Base-by-base conservation (phyloP, 371 early-diverging fungal species). In the Mucor lusitanicus region DNA sequence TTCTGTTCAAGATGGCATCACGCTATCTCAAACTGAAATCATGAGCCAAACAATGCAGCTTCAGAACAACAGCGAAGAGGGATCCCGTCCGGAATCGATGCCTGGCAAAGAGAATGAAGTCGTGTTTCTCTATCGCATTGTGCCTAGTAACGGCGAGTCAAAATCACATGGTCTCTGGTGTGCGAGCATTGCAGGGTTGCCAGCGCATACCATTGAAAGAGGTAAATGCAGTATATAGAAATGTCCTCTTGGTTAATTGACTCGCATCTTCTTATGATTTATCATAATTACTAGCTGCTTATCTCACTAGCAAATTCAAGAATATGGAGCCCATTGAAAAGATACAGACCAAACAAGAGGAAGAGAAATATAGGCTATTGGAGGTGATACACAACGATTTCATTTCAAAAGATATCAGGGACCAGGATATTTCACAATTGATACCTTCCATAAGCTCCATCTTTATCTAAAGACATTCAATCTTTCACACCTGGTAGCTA, bases 121-220 rank as follows among this genome's bases (percentile, higher is more conserved):
- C 2, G 85, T 83, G 2, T 87, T 87, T 61, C 71, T 90, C 48
- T 90, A 90, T 63, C 70, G 79, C 44, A 83, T 77, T 53, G 57
- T 75, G 39, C 80, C 81, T 30, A 70, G 71, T 5, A 60, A 35
- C 3, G 63, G 67, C 6, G 46, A 50, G 3, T 55, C 28, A 19
- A 39, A 57, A 39, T 90, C 88, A 0, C 80, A 83, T 67, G 88
- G 88, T 21, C 67, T 84, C 21, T 81, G 87, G 79, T 88, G 88
- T 67, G 90, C 88, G 3, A 72, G 78, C 40, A 75, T 85, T 30
- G 90, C 88, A 11, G 86, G 88, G 2, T 58, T 90, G 2, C 79
- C 84, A 0, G 61, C 70, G 1, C 55, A 61, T 11, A 78, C 82
- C 6, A 60, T 88, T 9, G 44, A 73, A 25, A 57, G 88, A 81